These are phyloP conservation scores for Medicago ruthenica DNA, from an alignment of 306 rosid species.

Conservation along the genomic window DNA sequence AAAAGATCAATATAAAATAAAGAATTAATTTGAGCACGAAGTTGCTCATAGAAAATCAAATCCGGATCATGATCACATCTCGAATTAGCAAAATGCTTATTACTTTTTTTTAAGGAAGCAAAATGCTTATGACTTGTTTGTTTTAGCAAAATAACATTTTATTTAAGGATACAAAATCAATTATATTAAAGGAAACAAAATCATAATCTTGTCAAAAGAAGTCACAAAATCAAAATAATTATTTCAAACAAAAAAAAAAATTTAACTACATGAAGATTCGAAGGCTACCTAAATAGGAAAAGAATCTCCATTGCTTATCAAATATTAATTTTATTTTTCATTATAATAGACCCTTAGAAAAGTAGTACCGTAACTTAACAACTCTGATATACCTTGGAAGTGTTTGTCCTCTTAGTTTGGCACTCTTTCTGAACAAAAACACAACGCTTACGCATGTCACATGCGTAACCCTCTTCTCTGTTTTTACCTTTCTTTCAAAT, in stretches of 20 bases:
- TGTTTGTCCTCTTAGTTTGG: neutral
- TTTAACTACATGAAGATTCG: constrained; percentile 15
- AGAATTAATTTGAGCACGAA: no score
- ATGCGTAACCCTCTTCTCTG: constrained; percentile 45
- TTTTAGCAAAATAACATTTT: neutral
- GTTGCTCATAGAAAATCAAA: no score
- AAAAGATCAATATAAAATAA: no score
- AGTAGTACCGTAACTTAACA: constrained; percentile 32
- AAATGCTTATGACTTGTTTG: no score
- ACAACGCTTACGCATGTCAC: constrained; percentile 35
- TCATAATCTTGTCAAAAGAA: neutral
- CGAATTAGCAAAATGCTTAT: no score
- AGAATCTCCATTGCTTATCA: constrained; percentile 48
- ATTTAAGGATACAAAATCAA: neutral
- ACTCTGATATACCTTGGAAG: constrained; percentile 39
- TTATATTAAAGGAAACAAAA: neutral
- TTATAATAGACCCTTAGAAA: constrained; percentile 3
- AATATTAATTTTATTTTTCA: constrained; percentile 9
- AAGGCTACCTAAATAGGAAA: constrained; percentile 40
- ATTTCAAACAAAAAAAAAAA: neutral
- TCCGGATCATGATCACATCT: no score
- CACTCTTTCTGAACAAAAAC: neutral
- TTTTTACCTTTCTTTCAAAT: constrained; percentile 22
- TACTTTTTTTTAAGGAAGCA: no score
- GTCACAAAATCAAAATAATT: neutral